Evolutionary conservation across 2,329 filamentous ascomycete species (phyloP).

Genomic region (Fusarium liriodendri): DNA sequence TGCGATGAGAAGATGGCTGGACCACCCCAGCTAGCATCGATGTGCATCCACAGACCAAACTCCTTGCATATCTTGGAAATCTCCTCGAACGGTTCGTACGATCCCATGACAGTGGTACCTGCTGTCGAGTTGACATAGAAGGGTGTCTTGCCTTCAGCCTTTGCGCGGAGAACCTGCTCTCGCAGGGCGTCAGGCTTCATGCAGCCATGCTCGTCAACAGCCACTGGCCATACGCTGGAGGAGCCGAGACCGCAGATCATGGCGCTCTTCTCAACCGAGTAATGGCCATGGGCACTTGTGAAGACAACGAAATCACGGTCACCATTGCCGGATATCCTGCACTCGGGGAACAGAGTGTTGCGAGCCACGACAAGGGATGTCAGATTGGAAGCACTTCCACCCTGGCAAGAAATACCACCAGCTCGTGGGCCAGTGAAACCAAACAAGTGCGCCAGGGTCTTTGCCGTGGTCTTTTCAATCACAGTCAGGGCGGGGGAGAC

Average conservation of each 20-base stretch:
- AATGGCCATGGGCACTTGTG: constrained; percentile 91
- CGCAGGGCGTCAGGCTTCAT: constrained; percentile 78
- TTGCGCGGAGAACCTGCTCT: constrained; percentile 69
- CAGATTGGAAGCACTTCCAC: constrained; percentile 86
- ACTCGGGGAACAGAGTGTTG: constrained; percentile 84
- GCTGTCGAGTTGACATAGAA: constrained; percentile 97
- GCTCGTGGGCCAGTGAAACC: constrained; percentile 78
- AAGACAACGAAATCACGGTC: constrained; percentile 80
- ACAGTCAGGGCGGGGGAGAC: constrained; percentile 90
- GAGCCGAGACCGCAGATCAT: constrained; percentile 88
- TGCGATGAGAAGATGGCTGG: constrained; percentile 79
- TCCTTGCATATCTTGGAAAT: constrained; percentile 78
- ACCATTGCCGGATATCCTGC: constrained; percentile 78
- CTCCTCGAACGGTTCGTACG: constrained; percentile 82
- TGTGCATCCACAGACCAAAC: constrained; percentile 87
- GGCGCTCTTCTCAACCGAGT: constrained; percentile 95
- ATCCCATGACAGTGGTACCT: constrained; percentile 92
- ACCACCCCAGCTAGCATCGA: constrained; percentile 94
- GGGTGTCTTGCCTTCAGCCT: constrained; percentile 77
- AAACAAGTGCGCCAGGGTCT: constrained; percentile 79
- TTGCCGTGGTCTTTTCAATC: constrained; percentile 86
- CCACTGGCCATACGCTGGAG: constrained; percentile 76
- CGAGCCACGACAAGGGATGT: constrained; percentile 88
- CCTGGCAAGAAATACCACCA: constrained; percentile 82
- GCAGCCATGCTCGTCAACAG: constrained; percentile 76